Evolutionary conservation across 441 rosid genomes (phyloP).

Genomic region (Lepidium campestre): DNA sequence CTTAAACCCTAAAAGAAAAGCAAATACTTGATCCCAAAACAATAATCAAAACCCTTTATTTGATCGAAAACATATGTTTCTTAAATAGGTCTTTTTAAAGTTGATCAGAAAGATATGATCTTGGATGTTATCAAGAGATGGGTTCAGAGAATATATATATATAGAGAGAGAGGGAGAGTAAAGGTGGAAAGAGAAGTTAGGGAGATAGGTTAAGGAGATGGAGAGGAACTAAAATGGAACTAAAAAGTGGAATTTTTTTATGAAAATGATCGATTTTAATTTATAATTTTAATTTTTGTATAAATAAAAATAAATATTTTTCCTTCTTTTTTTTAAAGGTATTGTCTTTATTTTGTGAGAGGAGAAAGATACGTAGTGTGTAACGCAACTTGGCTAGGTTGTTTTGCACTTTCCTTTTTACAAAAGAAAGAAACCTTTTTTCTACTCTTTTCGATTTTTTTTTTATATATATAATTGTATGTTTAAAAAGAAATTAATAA

Average conservation of each 20-base stretch:
- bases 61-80: constrained; percentile 16
- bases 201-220: constrained; percentile 25
- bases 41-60: background rate
- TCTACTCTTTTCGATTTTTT: background rate
- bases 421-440: background rate
- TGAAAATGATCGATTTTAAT: constrained; percentile 18
- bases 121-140: constrained; percentile 16
- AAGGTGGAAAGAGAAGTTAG: constrained; percentile 30
- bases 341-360: constrained; percentile 12
- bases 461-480: background rate
- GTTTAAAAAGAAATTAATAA: background rate
- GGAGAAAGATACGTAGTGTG: constrained; percentile 51
- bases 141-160: constrained; percentile 20
- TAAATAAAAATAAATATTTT: background rate
- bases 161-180: constrained; percentile 22
- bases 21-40: background rate
- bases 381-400: constrained; percentile 48
- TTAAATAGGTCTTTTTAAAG: background rate
- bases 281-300: background rate
- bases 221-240: constrained; percentile 35
- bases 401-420: constrained; percentile 25
- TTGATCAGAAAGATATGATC: constrained; percentile 22
- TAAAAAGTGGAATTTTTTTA: constrained; percentile 1
- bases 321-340: too few relatives aligned
- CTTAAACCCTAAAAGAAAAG: constrained; percentile 30